These are phyloP conservation scores for Ceratocystiopsis minuta DNA, from an alignment of 2,329 filamentous ascomycete genomes.

Conservation along the genomic window DNA sequence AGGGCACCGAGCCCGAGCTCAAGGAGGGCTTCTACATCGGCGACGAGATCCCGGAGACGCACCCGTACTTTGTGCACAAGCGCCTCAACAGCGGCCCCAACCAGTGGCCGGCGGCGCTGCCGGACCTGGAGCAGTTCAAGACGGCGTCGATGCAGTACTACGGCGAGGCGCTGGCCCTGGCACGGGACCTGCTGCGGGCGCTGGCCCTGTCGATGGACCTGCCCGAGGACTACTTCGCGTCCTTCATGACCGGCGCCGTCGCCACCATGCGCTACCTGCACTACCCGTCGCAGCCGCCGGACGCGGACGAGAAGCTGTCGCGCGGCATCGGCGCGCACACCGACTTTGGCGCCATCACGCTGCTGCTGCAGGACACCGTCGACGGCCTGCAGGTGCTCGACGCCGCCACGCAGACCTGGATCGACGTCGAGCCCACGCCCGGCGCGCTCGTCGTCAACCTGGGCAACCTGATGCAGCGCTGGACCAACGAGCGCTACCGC, in stretches of 20 bases:
- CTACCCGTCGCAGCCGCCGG: slow-evolving; percentile 17
- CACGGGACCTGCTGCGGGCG: slow-evolving; percentile 3
- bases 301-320: slow-evolving; percentile 17
- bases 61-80: no score
- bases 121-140: slow-evolving; percentile 1
- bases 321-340: slow-evolving; percentile 29
- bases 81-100: slow-evolving; percentile 13
- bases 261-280: slow-evolving; percentile 10
- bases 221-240: slow-evolving; percentile 13
- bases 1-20: slow-evolving; percentile 10
- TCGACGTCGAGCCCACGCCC: slow-evolving; percentile 22
- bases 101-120: slow-evolving; percentile 12
- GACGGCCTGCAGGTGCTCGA: slow-evolving; percentile 33
- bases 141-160: slow-evolving; percentile 4
- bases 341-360: slow-evolving; percentile 35
- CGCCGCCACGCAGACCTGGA: slow-evolving; percentile 24
- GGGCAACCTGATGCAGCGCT: slow-evolving; percentile 28
- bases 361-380: slow-evolving; percentile 31
- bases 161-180: slow-evolving; percentile 1
- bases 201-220: slow-evolving; percentile 23
- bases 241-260: slow-evolving; percentile 1
- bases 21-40: slow-evolving; percentile 19
- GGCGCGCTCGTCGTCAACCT: slow-evolving; percentile 32
- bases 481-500: slow-evolving; percentile 36
- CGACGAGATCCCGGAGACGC: slow-evolving; percentile 9